Percentiles rank a stretch among this genome's conserved stretches.
Conservation (phyloP, 179 eudicot genomes). For the Corrigiola litoralis region DNA sequence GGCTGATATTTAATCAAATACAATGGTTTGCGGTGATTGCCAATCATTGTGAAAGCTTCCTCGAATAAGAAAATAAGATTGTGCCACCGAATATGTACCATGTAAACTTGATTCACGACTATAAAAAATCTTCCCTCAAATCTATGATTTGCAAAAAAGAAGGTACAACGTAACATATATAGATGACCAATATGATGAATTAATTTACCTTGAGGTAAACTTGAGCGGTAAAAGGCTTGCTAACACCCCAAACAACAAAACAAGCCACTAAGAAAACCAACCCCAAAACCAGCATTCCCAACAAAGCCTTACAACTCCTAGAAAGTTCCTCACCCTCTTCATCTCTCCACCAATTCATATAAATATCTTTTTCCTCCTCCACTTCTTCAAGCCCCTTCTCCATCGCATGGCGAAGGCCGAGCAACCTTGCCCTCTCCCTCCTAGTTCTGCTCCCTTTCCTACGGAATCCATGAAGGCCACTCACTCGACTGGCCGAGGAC, state of each 20-base stretch:
- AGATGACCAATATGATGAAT: not conserved
- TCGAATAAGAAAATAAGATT: too few relatives aligned
- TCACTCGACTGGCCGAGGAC: conserved; percentile 39
- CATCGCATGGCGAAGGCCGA: conserved; percentile 1
- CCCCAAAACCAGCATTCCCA: conserved; percentile 23
- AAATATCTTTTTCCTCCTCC: conserved; percentile 25
- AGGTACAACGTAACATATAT: not conserved
- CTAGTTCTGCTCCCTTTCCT: conserved; percentile 24
- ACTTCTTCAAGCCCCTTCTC: conserved; percentile 31
- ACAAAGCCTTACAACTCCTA: conserved; percentile 23
- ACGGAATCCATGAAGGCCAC: conserved; percentile 20
- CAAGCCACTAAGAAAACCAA: conserved; percentile 32
- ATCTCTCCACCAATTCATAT: conserved; percentile 30
- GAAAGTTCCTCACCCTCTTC: conserved; percentile 27
- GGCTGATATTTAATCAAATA: too few relatives aligned
- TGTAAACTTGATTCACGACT: too few relatives aligned
- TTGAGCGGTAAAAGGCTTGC: conserved; percentile 40
- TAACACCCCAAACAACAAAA: conserved; percentile 54
- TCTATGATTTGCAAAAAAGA: not conserved
- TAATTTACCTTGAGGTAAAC: conserved; percentile 40
- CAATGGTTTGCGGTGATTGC: too few relatives aligned
- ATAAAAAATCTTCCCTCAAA: not conserved
- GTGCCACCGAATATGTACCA: too few relatives aligned
- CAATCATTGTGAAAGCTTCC: too few relatives aligned
- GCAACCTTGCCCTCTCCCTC: conserved; percentile 21